These are phyloP conservation scores for Colletotrichum sp. DNA, from an alignment of 2,329 filamentous ascomycete species.

Conservation along the genomic window DNA sequence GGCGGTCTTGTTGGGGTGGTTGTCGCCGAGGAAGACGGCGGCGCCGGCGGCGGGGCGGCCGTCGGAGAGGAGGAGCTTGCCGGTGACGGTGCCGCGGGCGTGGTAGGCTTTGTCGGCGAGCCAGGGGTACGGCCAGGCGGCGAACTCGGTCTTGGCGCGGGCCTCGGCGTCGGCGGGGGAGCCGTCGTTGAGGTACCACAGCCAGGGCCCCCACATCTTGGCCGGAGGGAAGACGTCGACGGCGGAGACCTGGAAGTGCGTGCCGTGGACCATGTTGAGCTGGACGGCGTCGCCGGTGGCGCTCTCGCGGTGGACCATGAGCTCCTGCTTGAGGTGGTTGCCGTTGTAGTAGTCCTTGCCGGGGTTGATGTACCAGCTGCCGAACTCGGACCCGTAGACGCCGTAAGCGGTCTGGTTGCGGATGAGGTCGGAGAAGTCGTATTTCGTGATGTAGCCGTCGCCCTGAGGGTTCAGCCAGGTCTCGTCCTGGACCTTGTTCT, in stretches of 20 bases:
- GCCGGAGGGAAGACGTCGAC: slow-evolving; percentile 40
- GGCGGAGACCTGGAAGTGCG: slow-evolving; percentile 45
- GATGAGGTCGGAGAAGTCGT: slow-evolving; percentile 38
- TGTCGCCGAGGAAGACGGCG: slow-evolving; percentile 28
- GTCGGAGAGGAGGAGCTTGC: slow-evolving; percentile 48
- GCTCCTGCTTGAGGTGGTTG: slow-evolving; percentile 56
- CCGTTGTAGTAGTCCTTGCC: slow-evolving; percentile 59
- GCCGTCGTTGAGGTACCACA: slow-evolving; percentile 45
- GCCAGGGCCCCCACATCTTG: slow-evolving; percentile 49
- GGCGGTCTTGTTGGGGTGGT: slow-evolving; percentile 45
- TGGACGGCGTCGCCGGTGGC: slow-evolving; percentile 55
- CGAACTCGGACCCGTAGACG: slow-evolving; percentile 52
- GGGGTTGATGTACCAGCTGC: slow-evolving; percentile 56
- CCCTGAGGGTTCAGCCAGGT: slow-evolving; percentile 46
- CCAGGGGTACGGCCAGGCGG: slow-evolving; percentile 54
- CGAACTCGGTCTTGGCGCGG: slow-evolving; percentile 43
- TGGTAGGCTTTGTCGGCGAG: slow-evolving; percentile 50
- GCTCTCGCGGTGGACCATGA: slow-evolving; percentile 57
- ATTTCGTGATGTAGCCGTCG: slow-evolving; percentile 54
- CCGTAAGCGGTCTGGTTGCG: slow-evolving; percentile 51
- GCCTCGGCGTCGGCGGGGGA: slow-evolving; percentile 44
- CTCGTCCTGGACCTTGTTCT: slow-evolving; percentile 58
- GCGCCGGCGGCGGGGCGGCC: slow-evolving; percentile 52
- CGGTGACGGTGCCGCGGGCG: slow-evolving; percentile 50
- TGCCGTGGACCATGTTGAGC: slow-evolving; percentile 60